phyloP scores from a whole-genome alignment of 2,329 filamentous ascomycete species.

The Magnaporthiopsis rhizophila region DNA sequence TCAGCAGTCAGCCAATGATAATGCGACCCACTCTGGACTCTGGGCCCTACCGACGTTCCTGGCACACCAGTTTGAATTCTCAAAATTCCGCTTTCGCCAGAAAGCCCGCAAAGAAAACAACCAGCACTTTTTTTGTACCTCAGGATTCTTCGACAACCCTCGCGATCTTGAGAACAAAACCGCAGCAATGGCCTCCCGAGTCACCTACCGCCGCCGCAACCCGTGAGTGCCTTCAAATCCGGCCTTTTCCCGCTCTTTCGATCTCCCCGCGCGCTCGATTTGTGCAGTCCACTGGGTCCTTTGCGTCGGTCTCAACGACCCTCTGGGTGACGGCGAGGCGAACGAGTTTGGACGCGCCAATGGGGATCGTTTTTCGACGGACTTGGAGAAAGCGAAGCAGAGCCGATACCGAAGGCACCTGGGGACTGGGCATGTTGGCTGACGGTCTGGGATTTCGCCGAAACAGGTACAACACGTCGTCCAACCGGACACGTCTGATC shows the following conservation, averaged over 20 bases:
- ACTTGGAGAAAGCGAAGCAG: neutral
- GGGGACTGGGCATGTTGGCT: neutral
- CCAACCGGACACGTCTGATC: conserved; percentile 92
- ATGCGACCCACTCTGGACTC: neutral
- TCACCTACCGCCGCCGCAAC: conserved; percentile 65
- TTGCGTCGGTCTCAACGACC: neutral
- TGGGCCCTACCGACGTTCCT: neutral
- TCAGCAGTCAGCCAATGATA: neutral
- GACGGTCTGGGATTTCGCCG: neutral
- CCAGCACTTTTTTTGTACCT: neutral
- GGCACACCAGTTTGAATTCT: neutral
- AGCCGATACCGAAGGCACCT: neutral
- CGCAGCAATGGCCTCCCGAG: conserved; percentile 46
- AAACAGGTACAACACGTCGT: conserved; percentile 89
- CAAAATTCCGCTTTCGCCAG: neutral
- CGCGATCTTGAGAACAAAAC: conserved; percentile 15
- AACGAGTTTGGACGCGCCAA: neutral
- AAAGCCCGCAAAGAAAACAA: neutral
- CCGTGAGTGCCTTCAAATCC: conserved; percentile 46
- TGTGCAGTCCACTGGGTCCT: neutral
- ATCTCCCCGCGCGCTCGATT: neutral
- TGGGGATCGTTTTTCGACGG: too few species aligned
- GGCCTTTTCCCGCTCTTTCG: neutral
- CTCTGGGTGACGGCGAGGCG: too few species aligned
- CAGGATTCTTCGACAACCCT: neutral